A percentile compares a stretch with the other conserved stretches of the same genome.
These are phyloP conservation scores for Helianthus tuberosus DNA, from an alignment of 129 eudicot genomes.

Conservation along the genomic window DNA sequence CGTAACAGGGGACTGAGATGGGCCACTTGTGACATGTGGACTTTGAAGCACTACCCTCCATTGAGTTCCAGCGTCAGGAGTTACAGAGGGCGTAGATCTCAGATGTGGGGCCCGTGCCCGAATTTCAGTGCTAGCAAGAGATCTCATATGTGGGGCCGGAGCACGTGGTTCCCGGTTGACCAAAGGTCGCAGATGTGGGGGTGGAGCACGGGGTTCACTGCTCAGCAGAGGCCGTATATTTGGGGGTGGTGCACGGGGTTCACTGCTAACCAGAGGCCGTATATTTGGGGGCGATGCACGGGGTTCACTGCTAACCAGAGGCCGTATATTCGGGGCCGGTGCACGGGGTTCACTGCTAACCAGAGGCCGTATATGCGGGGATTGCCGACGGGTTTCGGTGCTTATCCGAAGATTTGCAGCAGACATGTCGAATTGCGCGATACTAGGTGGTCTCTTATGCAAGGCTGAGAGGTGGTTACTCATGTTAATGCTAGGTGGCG, in stretches of 20 bases:
- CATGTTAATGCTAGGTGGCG: slow-evolving; percentile 15
- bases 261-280: slow-evolving; percentile 40
- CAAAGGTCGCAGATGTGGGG: slow-evolving; percentile 43
- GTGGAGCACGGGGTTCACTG: slow-evolving; percentile 47
- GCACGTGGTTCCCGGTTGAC: slow-evolving; percentile 48
- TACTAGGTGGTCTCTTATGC: slow-evolving; percentile 39
- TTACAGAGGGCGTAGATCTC: slow-evolving; percentile 37
- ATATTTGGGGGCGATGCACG: slow-evolving; percentile 63
- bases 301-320: slow-evolving; percentile 41
- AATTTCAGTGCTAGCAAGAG: slow-evolving; percentile 26
- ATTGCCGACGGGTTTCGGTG: slow-evolving; percentile 50
- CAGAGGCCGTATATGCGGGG: slow-evolving; percentile 53
- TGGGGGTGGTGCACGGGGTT: slow-evolving; percentile 55
- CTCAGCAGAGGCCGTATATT: slow-evolving; percentile 53
- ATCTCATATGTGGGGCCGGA: slow-evolving; percentile 39
- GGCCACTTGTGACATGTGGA: slow-evolving; percentile 31
- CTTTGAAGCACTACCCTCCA: slow-evolving; percentile 23
- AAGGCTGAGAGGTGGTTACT: not conserved
- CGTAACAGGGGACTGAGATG: slow-evolving; percentile 9
- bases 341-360: slow-evolving; percentile 44
- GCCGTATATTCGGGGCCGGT: slow-evolving; percentile 36
- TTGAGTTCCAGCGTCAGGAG: slow-evolving; percentile 27
- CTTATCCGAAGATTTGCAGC: slow-evolving; percentile 37
- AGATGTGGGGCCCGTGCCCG: slow-evolving; percentile 65
- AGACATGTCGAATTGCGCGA: slow-evolving; percentile 44